Evolutionary conservation across 1,284 basidiomycete species (phyloP), one percentile per base, ranked within the genome.

Genomic region (Tetrapyrgos nigripes): DNA sequence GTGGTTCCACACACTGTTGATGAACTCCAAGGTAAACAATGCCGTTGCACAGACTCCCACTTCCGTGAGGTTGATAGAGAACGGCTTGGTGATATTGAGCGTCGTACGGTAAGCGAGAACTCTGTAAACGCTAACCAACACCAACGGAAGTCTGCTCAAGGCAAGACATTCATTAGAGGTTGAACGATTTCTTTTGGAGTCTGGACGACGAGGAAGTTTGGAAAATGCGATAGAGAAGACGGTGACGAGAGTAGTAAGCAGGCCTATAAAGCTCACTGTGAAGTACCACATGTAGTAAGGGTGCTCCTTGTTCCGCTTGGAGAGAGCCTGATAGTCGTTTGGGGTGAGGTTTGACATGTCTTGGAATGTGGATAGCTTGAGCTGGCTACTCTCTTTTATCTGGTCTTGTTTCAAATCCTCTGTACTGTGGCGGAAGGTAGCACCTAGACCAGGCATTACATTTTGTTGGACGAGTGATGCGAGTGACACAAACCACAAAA

Each of bases 61-160:
- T 54, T 87, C 83, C 2, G 77, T 76, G 19, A 83, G 37, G 55
- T 79, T 86, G 60, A 86, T 65, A 11, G 77, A 76, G 59, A 80
- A 83, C 2, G 71, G 56, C 10, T 37, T 40, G 4, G 61, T 60
- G 14, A 79, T 57, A 26, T 75, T 68, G 51, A 87, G 55, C 1
- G 80, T 80, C 70, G 76, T 80, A 3, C 85, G 77, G 66, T 84
- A 86, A 0, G 78, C 74, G 49, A 84, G 24, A 4, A 83, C 76
- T 1, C 83, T 76, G 58, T 79, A 82, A n/a, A 73, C 62, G 57
- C 84, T 82, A 40, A 78, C 58, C 3, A 73, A 23, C 1, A 78
- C 79, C 13, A 68, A 47, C 0, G 79, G 79, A 1, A 83, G 51
- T 49, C 69, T 71, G 29, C 64, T 68, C 31, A 55, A 35, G 27